Conservation (phyloP, 805 yeast species). For the Candida xiaguanensis region DNA sequence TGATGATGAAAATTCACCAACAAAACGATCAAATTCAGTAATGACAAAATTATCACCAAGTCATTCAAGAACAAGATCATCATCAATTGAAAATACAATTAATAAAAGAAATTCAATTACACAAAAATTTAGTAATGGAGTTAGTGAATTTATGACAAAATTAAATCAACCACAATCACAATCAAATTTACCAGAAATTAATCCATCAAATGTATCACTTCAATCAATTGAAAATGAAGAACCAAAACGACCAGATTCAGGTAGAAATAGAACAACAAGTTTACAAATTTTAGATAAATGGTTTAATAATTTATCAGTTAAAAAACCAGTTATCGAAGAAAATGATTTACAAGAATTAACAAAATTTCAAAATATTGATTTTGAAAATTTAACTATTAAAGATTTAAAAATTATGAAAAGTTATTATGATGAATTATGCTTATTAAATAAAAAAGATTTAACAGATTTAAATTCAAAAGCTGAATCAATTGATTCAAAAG, state of each 20-base stretch:
- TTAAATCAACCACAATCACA: slow-evolving; percentile 19
- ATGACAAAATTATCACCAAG: slow-evolving; percentile 32
- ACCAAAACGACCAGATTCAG: slow-evolving; percentile 11
- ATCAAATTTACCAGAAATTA: slow-evolving; percentile 8
- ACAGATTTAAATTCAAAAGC: slow-evolving; percentile 7
- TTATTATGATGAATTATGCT: slow-evolving; percentile 38
- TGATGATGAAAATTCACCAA: slow-evolving; percentile 6
- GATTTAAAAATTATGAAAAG: slow-evolving; percentile 31
- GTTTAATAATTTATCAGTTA: slow-evolving; percentile 30
- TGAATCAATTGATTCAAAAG: slow-evolving; percentile 10
- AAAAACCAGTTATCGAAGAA: slow-evolving; percentile 7
- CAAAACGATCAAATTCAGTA: slow-evolving; percentile 16
- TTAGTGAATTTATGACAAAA: slow-evolving; percentile 40
- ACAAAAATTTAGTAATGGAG: slow-evolving; percentile 39
- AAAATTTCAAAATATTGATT: slow-evolving; percentile 29
- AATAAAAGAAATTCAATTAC: slow-evolving; percentile 33
- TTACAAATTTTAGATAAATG: slow-evolving; percentile 42
- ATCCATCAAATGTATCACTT: slow-evolving; percentile 28
- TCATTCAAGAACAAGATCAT: slow-evolving; percentile 36
- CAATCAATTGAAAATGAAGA: slow-evolving; percentile 27
- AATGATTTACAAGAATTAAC: slow-evolving; percentile 21
- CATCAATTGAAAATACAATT: slow-evolving; percentile 27
- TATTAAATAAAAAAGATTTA: slow-evolving; percentile 8
- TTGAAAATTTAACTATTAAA: slow-evolving; percentile 32
- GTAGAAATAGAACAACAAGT: slow-evolving; percentile 33